phyloP scores from a whole-genome alignment of 2,329 filamentous ascomycete genomes.

The Fusarium sacchari region DNA sequence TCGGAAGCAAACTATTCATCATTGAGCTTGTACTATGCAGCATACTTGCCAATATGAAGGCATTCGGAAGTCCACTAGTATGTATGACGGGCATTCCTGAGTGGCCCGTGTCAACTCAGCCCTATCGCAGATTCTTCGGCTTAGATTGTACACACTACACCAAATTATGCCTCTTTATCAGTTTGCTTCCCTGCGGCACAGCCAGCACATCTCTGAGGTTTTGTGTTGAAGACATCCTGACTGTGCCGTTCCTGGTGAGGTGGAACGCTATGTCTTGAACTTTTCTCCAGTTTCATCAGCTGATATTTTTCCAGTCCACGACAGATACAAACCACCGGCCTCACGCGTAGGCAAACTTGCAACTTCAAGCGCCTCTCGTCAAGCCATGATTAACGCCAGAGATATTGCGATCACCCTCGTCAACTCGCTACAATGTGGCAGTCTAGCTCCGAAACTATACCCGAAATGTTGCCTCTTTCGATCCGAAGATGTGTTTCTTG shows the following conservation, averaged over 20 bases:
- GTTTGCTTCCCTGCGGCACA: not conserved
- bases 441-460: not conserved
- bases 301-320: not conserved
- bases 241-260: not conserved
- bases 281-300: not conserved
- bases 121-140: not conserved
- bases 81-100: not conserved
- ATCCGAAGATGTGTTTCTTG: not conserved
- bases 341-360: fast-evolving
- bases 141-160: too few species aligned
- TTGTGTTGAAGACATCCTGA: not conserved
- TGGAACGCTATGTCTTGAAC: not conserved
- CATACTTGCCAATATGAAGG: not conserved
- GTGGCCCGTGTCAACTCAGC: not conserved
- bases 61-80: not conserved
- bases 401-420: not conserved
- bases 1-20: not conserved
- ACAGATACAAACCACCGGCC: not conserved
- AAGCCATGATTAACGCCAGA: not conserved
- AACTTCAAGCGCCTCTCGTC: too few species aligned
- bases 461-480: not conserved
- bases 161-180: not conserved
- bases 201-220: not conserved
- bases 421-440: slow-evolving; percentile 1
- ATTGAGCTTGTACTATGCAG: not conserved